Percentiles rank a stretch among this genome's conserved stretches.
Conservation (phyloP, 345 rosid species). For the Nasturtium officinale region DNA sequence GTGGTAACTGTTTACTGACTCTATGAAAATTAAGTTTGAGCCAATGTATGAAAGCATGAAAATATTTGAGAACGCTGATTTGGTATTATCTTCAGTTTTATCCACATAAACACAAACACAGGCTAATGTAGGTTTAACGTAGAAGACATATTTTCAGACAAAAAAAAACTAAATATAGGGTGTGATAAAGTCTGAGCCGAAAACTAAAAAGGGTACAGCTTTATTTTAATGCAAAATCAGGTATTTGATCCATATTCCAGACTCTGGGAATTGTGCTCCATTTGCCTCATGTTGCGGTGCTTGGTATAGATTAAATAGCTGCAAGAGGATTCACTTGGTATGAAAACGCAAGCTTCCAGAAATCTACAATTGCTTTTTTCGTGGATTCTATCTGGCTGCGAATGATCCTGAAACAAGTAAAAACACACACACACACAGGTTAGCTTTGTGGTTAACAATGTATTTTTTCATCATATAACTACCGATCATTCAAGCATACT, state of each 20-base stretch:
- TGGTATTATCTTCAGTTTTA: not conserved
- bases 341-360: slow-evolving; percentile 91
- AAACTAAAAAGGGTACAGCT: slow-evolving; percentile 3
- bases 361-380: slow-evolving; percentile 66
- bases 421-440: not conserved
- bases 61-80: not conserved
- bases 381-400: slow-evolving; percentile 47
- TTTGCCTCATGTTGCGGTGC: slow-evolving; percentile 32
- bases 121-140: not conserved
- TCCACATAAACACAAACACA: not conserved
- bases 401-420: slow-evolving; percentile 52
- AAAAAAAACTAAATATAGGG: not conserved
- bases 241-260: slow-evolving; percentile 5
- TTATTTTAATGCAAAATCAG: slow-evolving; percentile 13
- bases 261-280: not conserved
- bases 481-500: slow-evolving; percentile 1
- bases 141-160: not conserved
- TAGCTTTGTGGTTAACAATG: not conserved
- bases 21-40: not conserved
- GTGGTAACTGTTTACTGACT: not conserved
- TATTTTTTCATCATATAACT: not conserved
- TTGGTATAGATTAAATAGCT: slow-evolving; percentile 75
- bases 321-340: slow-evolving; percentile 94
- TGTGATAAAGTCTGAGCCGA: not conserved
- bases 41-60: not conserved